These are phyloP conservation scores for Populus davidiana DNA, from an alignment of 345 rosid genomes.

Conservation along the genomic window DNA sequence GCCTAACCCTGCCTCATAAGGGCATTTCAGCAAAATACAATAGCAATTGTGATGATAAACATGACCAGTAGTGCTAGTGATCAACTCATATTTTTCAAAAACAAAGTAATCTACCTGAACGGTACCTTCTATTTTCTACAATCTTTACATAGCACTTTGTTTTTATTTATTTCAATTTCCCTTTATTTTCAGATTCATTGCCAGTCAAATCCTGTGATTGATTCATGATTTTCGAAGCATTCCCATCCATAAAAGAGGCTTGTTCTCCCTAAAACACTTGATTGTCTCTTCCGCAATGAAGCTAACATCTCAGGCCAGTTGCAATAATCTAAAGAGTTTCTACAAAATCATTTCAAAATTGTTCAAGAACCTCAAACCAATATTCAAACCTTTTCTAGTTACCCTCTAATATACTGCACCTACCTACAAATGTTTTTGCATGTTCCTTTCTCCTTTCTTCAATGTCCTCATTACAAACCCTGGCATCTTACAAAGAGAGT, in stretches of 20 bases:
- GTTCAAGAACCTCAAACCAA: background rate
- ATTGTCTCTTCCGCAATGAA: background rate
- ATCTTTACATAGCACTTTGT: background rate
- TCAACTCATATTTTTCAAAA: background rate
- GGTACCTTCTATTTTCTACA: background rate
- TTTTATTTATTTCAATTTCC: background rate
- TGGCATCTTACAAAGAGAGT: background rate
- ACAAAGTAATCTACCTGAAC: background rate
- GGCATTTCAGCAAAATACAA: background rate
- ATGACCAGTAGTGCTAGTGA: background rate
- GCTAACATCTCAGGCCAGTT: background rate
- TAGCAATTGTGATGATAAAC: background rate
- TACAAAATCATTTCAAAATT: background rate
- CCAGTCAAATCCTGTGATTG: background rate
- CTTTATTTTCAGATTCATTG: background rate
- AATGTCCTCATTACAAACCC: background rate
- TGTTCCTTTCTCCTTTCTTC: background rate
- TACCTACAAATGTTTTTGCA: background rate
- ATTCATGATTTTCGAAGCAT: background rate
- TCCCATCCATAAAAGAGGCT: background rate
- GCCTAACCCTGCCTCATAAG: background rate
- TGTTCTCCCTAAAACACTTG: background rate
- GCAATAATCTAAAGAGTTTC: background rate
- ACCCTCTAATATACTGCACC: background rate
- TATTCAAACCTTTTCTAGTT: background rate